A percentile compares a stretch with the other conserved stretches of the same genome.
phyloP scores from a whole-genome alignment of 352 stramenopile species.

The Peronospora destructor region DNA sequence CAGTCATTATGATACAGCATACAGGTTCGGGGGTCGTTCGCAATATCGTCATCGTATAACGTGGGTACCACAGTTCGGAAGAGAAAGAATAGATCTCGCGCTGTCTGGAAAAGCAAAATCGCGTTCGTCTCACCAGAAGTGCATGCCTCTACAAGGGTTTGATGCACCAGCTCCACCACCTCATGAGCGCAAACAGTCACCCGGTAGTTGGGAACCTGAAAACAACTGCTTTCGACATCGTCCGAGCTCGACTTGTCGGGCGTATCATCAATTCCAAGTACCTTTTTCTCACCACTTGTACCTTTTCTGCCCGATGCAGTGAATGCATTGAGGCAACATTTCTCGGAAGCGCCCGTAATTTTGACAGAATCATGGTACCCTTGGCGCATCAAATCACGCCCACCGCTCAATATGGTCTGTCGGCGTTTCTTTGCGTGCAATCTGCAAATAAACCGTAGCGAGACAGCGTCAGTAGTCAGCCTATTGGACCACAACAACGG shows the following conservation, averaged over 20 bases:
- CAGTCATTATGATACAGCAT: conserved; percentile 86
- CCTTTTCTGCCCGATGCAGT: conserved; percentile 34
- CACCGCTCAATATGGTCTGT: conserved; percentile 47
- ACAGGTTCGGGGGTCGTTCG: conserved; percentile 49
- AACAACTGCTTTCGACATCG: conserved; percentile 46
- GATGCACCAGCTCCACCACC: conserved; percentile 54
- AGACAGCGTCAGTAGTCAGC: background rate
- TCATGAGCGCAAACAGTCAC: conserved; percentile 50
- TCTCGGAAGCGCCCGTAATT: conserved; percentile 39
- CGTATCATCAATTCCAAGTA: background rate
- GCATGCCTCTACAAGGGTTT: conserved; percentile 61
- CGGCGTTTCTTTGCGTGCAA: conserved; percentile 65
- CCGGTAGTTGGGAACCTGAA: conserved; percentile 58
- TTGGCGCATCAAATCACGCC: conserved; percentile 44
- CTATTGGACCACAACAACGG: background rate
- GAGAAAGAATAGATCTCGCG: conserved; percentile 65
- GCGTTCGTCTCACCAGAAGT: conserved; percentile 34
- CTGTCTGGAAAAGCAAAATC: conserved; percentile 72
- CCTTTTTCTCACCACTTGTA: conserved; percentile 11
- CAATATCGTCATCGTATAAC: conserved; percentile 59
- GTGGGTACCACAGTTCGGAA: conserved; percentile 63
- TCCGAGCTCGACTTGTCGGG: conserved; percentile 9
- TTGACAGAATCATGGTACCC: conserved; percentile 65
- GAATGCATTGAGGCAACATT: conserved; percentile 47
- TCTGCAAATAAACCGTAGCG: conserved; percentile 18